Conservation (phyloP, 1,284 basidiomycete genomes). For the Bjerkandera adusta region DNA sequence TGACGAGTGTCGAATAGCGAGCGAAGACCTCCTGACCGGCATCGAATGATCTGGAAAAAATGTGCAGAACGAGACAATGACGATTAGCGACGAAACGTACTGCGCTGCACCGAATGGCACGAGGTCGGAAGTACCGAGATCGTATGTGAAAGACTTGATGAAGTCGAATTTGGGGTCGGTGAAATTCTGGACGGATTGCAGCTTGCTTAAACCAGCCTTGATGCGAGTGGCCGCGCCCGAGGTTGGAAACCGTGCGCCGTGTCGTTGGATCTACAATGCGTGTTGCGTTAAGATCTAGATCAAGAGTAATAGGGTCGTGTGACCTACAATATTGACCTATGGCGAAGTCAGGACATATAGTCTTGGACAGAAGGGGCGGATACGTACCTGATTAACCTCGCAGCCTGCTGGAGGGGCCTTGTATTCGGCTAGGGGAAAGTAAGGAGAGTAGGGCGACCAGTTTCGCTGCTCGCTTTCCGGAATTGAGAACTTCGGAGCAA, state of each 20-base stretch:
- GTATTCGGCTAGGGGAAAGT: constrained; percentile 48
- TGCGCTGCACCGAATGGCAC: constrained; percentile 69
- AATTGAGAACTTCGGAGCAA: constrained; percentile 17
- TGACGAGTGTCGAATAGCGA: constrained; percentile 53
- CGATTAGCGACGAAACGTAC: constrained; percentile 39
- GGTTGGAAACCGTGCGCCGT: constrained; percentile 82
- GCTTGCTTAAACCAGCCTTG: constrained; percentile 47
- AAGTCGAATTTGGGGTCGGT: constrained; percentile 56
- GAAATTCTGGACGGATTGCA: constrained; percentile 44
- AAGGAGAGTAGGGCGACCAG: constrained; percentile 65
- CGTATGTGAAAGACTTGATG: constrained; percentile 57
- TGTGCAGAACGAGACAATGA: no score
- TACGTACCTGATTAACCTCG: constrained; percentile 55
- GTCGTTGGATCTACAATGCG: constrained; percentile 88
- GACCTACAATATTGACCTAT: constrained; percentile 65
- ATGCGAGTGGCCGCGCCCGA: constrained; percentile 45
- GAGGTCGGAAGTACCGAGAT: constrained; percentile 59
- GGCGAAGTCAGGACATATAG: no score
- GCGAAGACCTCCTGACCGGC: constrained; percentile 47
- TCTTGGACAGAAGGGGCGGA: no score
- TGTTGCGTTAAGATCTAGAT: no score
- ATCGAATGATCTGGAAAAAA: constrained; percentile 42
- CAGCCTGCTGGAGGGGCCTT: constrained; percentile 45
- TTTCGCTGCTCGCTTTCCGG: constrained; percentile 25
- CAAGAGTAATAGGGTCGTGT: no score